phyloP scores from a whole-genome alignment of 2,329 filamentous ascomycete genomes.

The Drechslerella coelobrocha region DNA sequence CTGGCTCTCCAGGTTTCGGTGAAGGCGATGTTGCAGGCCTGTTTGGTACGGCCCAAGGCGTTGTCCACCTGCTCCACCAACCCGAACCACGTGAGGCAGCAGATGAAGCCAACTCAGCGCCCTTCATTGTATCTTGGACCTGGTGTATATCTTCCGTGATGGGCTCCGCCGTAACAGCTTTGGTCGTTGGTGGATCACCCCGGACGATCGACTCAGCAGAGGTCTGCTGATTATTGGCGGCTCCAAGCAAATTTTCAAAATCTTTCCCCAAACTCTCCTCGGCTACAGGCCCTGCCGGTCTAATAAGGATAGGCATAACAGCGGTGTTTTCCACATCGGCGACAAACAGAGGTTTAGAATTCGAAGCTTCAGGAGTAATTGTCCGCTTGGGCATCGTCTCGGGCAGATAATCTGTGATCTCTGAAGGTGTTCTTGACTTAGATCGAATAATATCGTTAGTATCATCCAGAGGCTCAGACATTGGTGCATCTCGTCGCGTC shows the following conservation, averaged over 20 bases:
- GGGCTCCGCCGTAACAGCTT: no score
- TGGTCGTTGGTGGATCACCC: no score
- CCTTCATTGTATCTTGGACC: neutral
- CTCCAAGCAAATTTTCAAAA: neutral
- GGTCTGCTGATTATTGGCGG: no score
- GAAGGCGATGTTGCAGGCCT: conserved; percentile 6
- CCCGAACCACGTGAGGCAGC: conserved; percentile 1
- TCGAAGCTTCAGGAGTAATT: no score
- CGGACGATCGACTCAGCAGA: no score
- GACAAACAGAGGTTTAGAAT: no score
- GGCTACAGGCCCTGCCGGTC: neutral
- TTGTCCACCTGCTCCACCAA: conserved; percentile 47
- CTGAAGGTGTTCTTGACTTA: conserved; percentile 6
- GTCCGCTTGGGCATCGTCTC: no score
- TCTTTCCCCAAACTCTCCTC: neutral
- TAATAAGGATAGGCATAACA: no score
- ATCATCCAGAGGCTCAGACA: conserved; percentile 6
- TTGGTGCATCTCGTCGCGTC: conserved; percentile 8
- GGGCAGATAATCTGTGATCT: no score
- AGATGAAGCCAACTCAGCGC: neutral
- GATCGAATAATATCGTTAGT: conserved; percentile 1
- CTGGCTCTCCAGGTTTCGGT: conserved; percentile 2
- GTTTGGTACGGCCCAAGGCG: conserved; percentile 14
- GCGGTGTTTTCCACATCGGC: no score
- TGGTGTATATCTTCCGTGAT: neutral